These are phyloP conservation scores for Aspergillus costaricaensis DNA, from an alignment of 2,329 filamentous ascomycete genomes.

Conservation along the genomic window DNA sequence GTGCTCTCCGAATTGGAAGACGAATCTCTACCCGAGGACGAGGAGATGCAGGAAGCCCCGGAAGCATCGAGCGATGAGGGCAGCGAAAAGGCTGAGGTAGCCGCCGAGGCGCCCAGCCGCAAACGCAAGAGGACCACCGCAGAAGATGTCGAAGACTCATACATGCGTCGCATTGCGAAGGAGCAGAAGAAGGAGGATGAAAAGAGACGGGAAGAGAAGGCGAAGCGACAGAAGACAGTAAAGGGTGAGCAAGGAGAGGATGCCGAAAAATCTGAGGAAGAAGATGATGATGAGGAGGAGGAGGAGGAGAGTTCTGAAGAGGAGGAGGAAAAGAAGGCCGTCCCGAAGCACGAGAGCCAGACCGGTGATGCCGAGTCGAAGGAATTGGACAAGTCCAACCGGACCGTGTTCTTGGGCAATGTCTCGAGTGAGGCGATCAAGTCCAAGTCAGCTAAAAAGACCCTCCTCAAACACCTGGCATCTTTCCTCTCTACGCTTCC, in stretches of 20 bases:
- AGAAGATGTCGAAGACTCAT: slow-evolving; percentile 48
- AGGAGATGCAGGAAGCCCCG: slow-evolving; percentile 47
- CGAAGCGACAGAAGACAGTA: slow-evolving; percentile 43
- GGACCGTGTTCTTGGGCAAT: slow-evolving; percentile 92
- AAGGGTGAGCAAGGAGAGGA: slow-evolving; percentile 58
- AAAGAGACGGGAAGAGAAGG: slow-evolving; percentile 23
- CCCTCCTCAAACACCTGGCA: slow-evolving; percentile 72
- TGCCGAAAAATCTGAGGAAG: slow-evolving; percentile 26
- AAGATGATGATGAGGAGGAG: slow-evolving; percentile 36
- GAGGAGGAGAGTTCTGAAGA: slow-evolving; percentile 36
- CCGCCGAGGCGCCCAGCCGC: slow-evolving; percentile 34
- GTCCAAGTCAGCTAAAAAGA: slow-evolving; percentile 78
- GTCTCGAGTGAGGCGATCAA: slow-evolving; percentile 81
- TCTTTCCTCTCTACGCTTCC: slow-evolving; percentile 66
- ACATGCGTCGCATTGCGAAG: slow-evolving; percentile 47
- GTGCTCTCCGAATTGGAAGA: slow-evolving; percentile 32
- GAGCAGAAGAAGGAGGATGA: slow-evolving; percentile 40
- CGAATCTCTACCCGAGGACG: slow-evolving; percentile 36
- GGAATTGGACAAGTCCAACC: slow-evolving; percentile 80
- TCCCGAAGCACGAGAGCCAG: slow-evolving; percentile 44
- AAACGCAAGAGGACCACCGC: slow-evolving; percentile 59
- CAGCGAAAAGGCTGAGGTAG: slow-evolving; percentile 45
- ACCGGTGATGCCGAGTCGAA: slow-evolving; percentile 37
- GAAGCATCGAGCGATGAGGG: slow-evolving; percentile 49
- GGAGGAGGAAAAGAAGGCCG: slow-evolving; percentile 29